Base-by-base conservation (phyloP, 306 rosid genomes). In the Cicer cuneatum region DNA sequence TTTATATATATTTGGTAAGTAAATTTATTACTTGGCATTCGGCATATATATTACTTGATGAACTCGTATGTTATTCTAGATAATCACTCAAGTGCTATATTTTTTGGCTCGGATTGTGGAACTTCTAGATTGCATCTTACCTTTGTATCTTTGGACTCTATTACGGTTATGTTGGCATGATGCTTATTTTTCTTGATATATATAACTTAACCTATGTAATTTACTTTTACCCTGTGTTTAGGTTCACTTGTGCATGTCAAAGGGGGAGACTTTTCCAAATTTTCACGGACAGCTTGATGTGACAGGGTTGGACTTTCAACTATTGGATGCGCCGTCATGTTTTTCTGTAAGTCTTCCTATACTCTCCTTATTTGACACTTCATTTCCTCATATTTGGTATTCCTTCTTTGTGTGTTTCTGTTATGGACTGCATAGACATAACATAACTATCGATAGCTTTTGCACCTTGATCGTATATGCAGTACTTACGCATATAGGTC, bases 171-270 rank as follows among this genome's bases (percentile, higher is more conserved):
- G 21, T 45, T 45, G 58, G 57, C 16, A 33, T 64, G 61, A 37
- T 58, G 46, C 46, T 66, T 48, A 41, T 66, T 59, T 76, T 71
- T 63, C 58, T 61, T 83, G 56, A 56, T 51, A 72, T n/a, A 51
- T 41, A 72, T 35, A 51, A 19, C 24, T 49, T 68, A 47, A 68
- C 73, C 69, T 45, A 1, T 67, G 14, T 62, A 40, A 46, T 63
- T 68, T 70, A 61, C 40, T 59, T 48, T 66, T 49, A 39, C 54
- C 52, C 57, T 65, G 58, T 77, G 81, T 74, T 73, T 87, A 93
- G 98, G 97, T 93, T 85, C 97, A 91, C 84, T 69, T 93, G 83
- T 89, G 96, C 89, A 83, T 93, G 98, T 91, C 96, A 69, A 86
- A 76, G 60, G 97, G 92, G 80, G 98, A 93, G 84, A 84, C 85